Conservation (phyloP, 2,329 filamentous ascomycete species). For the Alternaria viburni region DNA sequence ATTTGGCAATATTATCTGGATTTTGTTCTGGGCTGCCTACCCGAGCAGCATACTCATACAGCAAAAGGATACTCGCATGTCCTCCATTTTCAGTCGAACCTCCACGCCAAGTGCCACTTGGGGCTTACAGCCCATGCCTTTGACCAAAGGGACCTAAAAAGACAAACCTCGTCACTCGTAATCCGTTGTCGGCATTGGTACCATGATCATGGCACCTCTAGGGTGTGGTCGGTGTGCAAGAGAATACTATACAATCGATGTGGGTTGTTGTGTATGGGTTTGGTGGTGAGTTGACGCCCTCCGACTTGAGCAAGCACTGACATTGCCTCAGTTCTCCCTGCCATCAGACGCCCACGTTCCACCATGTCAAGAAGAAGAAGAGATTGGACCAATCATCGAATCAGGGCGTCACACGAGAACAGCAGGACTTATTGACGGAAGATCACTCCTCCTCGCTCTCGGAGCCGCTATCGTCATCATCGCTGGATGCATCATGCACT, state of each 20-base stretch:
- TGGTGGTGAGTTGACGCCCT: slow-evolving; percentile 6
- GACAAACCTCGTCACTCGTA: slow-evolving; percentile 31
- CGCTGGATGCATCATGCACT: slow-evolving; percentile 57
- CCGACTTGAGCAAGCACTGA: slow-evolving; percentile 14
- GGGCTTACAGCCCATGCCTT: slow-evolving; percentile 3
- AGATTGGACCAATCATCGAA: slow-evolving; percentile 8
- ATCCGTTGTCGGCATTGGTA: slow-evolving; percentile 23
- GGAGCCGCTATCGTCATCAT: slow-evolving; percentile 58
- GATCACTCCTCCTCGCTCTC: slow-evolving; percentile 57
- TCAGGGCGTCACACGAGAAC: slow-evolving; percentile 17
- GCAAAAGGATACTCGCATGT: slow-evolving; percentile 10
- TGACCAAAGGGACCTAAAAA: slow-evolving; percentile 21
- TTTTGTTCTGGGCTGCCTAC: slow-evolving; percentile 13
- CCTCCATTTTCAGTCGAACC: slow-evolving; percentile 4
- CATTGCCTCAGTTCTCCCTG: slow-evolving; percentile 4
- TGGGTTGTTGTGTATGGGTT: slow-evolving; percentile 11
- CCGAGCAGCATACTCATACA: slow-evolving; percentile 27
- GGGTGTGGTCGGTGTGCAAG: slow-evolving; percentile 6
- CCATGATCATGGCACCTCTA: slow-evolving; percentile 13
- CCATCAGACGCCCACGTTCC: slow-evolving; percentile 9
- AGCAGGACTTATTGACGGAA: background rate
- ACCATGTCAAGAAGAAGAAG: slow-evolving; percentile 10
- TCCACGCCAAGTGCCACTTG: slow-evolving; percentile 8
- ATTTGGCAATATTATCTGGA: slow-evolving; percentile 14
- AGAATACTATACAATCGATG: slow-evolving; percentile 33